Conservation (phyloP, 257 asterid species). For the Osmanthus fragrans region DNA sequence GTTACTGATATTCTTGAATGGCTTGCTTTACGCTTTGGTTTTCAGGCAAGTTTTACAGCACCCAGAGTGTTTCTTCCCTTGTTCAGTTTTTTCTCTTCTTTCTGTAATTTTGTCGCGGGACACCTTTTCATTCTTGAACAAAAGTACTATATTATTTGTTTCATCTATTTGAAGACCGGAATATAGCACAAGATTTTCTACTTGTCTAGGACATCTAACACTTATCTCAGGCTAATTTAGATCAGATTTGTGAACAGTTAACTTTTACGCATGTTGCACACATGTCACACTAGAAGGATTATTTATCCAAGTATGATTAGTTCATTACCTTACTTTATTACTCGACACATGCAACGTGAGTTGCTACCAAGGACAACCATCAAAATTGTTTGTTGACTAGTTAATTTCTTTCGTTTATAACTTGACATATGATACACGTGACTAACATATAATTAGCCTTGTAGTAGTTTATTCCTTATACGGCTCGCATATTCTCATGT, state of each 20-base stretch:
- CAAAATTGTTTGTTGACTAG: not conserved
- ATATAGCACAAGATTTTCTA: not conserved
- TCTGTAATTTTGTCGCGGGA: not conserved
- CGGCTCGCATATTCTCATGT: not conserved
- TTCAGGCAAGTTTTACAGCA: constrained; percentile 67
- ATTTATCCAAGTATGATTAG: not conserved
- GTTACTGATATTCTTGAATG: constrained; percentile 87
- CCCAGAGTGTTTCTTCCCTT: not conserved
- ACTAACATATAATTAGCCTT: not conserved
- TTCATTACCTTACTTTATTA: not conserved
- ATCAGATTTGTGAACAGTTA: not conserved
- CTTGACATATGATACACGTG: not conserved
- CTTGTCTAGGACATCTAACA: not conserved
- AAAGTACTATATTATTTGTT: not conserved
- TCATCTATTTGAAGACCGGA: not conserved
- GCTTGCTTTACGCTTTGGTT: constrained; percentile 92
- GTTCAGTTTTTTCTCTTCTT: not conserved
- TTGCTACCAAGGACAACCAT: not conserved
- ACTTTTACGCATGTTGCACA: not conserved
- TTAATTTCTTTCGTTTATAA: not conserved
- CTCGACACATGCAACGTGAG: not conserved
- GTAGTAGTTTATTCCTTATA: not conserved
- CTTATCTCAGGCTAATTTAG: not conserved
- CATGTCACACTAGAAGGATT: not conserved
- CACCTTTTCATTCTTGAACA: not conserved